Conservation (phyloP, 2,329 filamentous ascomycete species). For the Aspergillus sclerotialis region DNA sequence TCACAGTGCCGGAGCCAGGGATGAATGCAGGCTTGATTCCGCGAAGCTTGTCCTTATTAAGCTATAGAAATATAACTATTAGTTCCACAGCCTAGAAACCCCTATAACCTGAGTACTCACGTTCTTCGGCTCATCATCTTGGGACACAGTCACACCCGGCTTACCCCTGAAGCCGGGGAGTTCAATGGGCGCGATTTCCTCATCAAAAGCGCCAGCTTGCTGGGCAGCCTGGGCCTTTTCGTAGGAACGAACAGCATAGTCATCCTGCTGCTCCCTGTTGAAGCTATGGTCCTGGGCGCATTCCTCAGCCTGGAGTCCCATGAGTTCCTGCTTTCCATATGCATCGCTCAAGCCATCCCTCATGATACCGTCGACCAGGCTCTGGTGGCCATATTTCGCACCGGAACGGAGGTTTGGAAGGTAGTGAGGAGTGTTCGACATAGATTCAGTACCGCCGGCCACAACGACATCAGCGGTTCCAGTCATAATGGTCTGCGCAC, state of each 20-base stretch:
- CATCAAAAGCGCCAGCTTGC: slow-evolving; percentile 70
- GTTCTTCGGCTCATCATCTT: slow-evolving; percentile 96
- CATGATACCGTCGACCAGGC: slow-evolving; percentile 80
- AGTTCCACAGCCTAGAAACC: slow-evolving; percentile 1
- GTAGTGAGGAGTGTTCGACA: slow-evolving; percentile 98
- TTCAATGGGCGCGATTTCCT: slow-evolving; percentile 85
- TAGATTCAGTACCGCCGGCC: slow-evolving; percentile 92
- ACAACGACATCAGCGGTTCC: slow-evolving; percentile 90
- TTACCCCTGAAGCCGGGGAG: slow-evolving; percentile 85
- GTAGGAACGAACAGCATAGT: slow-evolving; percentile 92
- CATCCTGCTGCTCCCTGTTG: slow-evolving; percentile 79
- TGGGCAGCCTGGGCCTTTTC: slow-evolving; percentile 85
- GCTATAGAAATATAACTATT: slow-evolving; percentile 25
- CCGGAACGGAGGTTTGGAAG: slow-evolving; percentile 78
- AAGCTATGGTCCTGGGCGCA: slow-evolving; percentile 80
- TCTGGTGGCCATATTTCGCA: slow-evolving; percentile 89
- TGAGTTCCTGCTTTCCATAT: slow-evolving; percentile 76
- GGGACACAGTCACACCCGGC: slow-evolving; percentile 69
- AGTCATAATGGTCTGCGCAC: slow-evolving; percentile 94
- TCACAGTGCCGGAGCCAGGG: slow-evolving; percentile 73
- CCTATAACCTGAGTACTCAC: slow-evolving; percentile 31
- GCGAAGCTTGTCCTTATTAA: slow-evolving; percentile 76
- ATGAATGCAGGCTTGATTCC: slow-evolving; percentile 79
- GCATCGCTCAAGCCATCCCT: slow-evolving; percentile 93
- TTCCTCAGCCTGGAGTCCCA: slow-evolving; percentile 89